Base-by-base conservation (phyloP, 2,329 filamentous ascomycete species). In the Claviceps quebecensis region DNA sequence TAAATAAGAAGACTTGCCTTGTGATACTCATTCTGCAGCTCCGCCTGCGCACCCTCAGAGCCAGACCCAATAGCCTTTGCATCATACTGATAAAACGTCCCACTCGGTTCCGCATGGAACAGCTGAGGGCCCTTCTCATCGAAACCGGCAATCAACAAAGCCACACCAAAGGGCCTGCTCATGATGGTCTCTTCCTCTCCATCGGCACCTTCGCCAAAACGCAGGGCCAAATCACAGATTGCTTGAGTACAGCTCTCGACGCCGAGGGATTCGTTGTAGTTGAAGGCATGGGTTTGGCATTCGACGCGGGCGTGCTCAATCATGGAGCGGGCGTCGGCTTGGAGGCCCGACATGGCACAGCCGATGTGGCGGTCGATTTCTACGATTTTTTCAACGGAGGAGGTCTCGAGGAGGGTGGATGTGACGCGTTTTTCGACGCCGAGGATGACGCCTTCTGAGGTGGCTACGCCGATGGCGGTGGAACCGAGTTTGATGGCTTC, bases 401-500 rank as follows among this genome's bases (percentile, higher is more conserved):
- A 95, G 36, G 93, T 95, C 72, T 97, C 93, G 64, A 98, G 87
- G 56, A 98, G 85, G 55, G 91, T 94, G 53, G 88, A 95, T 55
- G 93, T 98, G 62, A 98, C 93, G 65, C 93, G 90, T 81, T 98
- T 98, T 76, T 98, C 93, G 57, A 98, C 93, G 60, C 93, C 93
- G 49, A 98, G 84, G 65, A 98, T 86, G 56, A 97, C 90, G 65
- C 93, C 93, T 68, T 94, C 87, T 53, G 87, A 86, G 47, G 93
- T 98, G 63, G 93, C 89, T 59, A 98, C 90, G 63, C 93, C 93
- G 73, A 98, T 98, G 66, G 93, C 93, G 61, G 93, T 98, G 63
- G 87, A 95, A 61, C 93, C 93, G 60, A 97, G 87, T 78, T 98
- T 98, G 81, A 98, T 98, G 72, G 93, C 93, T 77, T 98, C 93